Evolutionary conservation across 140 eudicot genomes (phyloP), one percentile per base, ranked within the genome.

Genomic region (Bidens hawaiensis): DNA sequence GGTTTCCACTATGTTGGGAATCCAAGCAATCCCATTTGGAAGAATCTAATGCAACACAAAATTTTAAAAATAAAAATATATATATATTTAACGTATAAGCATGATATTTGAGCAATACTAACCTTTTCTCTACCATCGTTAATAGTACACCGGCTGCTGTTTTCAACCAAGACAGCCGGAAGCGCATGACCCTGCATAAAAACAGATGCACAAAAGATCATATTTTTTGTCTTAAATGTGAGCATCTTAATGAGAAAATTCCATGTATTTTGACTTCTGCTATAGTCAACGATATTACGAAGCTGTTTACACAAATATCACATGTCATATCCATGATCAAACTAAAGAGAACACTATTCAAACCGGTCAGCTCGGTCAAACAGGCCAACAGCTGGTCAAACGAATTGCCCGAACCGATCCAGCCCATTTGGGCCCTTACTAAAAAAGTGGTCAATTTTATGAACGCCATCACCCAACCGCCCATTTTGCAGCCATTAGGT

Each of bases 121-220:
- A 93, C 99, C 96, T 93, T 93, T 64, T 93, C 99, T 0, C 82
- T 95, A 41, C 43, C 17, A 12, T 88, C 95, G 38, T 88, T 93
- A 76, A 85, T 93, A 70, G 75, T 81, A 72, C 99, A 93, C 76
- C 96, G 80, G 72, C 95, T 87, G 51, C 93, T 85, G 77, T 93
- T 91, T 82, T 87, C 99, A 52, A 93, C 99, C 83, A 87, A 79
- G 53, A 80, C 88, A 56, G 88, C 95, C 62, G 96, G 93, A 68
- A 88, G 60, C 2, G 70, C 31, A 52, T 65, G 62, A 46, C 49
- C 84, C 99, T 93, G 33, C 53, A 51, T 70, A 18, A 15, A n/a
- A 66, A 48, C 25, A 74, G 53, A 19, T 21, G 1, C 57, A 23
- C 41, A 46, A 47, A 49, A 58, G 27, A 52, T 11, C 59, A 57